Base-by-base conservation (phyloP, 139 green algal genomes). In the Closterium sp. region DNA sequence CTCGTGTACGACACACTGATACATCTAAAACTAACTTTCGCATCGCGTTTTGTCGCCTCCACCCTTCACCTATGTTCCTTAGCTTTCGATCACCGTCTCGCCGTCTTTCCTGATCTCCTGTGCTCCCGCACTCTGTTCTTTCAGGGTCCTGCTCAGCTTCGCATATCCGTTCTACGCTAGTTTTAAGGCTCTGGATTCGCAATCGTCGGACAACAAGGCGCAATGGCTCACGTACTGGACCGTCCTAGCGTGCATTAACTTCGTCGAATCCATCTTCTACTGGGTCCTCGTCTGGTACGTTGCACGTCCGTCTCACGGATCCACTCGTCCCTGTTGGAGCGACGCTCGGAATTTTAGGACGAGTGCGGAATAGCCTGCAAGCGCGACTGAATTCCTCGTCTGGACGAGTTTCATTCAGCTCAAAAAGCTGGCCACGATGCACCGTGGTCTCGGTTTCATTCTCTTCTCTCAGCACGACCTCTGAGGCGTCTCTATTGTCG, bases 141-240 rank as follows among this genome's bases (percentile, higher is more conserved):
- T 87, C 85, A 87, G 85, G 85, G 85, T 87, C 28, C 28, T 87
- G 2, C 9, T 87, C 27, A 31, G 28, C 28, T 87, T 87, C 28
- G 85, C 28, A 31, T 87, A 87, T 29, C 85, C 85, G 28, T 87
- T 87, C 1, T 87, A 87, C n/a, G 85, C 85, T 17, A 87, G 85
- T 27, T 87, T 87, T 1, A 87, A 87, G 28, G 85, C 85, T 30
- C 85, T 87, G 10, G 85, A 87, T 24, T 87, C 85, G 28, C n/a
- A 87, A 31, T 87, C 85, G 10, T 32, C 28, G 19, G 85, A 87
- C 19, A 31, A 31, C 85, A 87, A 87, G n/a, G 85, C 85, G n/a
- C 85, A 87, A 31, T 87, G 85, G 85, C 85, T 87, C 85, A 87
- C 85, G 85, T 87, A 87, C 21, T 87, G 85, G 85, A 32, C 28